These are phyloP conservation scores for Mrakia gelida DNA, from an alignment of 768 basidiomycete species.

Conservation along the genomic window DNA sequence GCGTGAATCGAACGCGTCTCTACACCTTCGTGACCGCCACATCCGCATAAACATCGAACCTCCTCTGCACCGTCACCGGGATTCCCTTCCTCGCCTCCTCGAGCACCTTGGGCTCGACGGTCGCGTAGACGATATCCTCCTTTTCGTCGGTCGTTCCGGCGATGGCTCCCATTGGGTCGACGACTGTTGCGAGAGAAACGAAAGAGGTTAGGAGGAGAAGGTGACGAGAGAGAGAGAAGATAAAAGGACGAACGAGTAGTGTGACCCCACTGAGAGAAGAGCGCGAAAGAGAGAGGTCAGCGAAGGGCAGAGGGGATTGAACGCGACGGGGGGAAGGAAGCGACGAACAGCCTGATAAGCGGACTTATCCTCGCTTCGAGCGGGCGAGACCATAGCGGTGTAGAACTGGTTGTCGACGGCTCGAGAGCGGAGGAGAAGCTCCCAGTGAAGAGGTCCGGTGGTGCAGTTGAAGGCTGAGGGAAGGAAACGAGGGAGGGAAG, in stretches of 20 bases:
- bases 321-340: neutral
- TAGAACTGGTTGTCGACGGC: constrained; percentile 97
- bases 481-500: neutral
- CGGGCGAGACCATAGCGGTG: constrained; percentile 92
- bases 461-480: constrained; percentile 47
- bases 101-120: constrained; percentile 67
- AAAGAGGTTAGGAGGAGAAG: constrained; percentile 39
- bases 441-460: constrained; percentile 95
- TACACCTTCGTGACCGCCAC: too few relatives aligned
- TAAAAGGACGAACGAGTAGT: neutral
- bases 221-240: constrained; percentile 39
- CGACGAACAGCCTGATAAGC: constrained; percentile 65
- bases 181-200: neutral
- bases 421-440: constrained; percentile 76
- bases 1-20: too few relatives aligned
- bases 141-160: constrained; percentile 67
- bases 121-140: constrained; percentile 71
- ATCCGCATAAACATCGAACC: constrained; percentile 23
- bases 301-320: too few relatives aligned
- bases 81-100: constrained; percentile 70
- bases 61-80: constrained; percentile 81
- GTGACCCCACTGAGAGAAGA: neutral
- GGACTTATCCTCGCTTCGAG: constrained; percentile 69
- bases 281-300: too few relatives aligned
- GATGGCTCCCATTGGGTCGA: constrained; percentile 71